Base-by-base conservation (phyloP, 2,329 filamentous ascomycete species). In the Byssothecium circinans region DNA sequence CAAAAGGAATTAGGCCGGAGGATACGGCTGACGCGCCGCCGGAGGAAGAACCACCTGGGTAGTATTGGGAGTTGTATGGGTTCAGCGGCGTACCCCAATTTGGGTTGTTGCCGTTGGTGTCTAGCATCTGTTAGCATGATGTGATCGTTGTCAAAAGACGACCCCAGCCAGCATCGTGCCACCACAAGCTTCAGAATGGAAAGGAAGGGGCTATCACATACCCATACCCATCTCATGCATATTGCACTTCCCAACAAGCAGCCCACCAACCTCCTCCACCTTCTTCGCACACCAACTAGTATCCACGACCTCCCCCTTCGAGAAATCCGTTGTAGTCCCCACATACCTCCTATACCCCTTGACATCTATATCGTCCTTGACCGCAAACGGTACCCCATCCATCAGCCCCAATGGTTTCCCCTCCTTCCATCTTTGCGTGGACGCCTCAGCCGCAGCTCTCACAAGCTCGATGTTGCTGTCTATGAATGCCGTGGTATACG, bases 91-190 rank as follows among this genome's bases (percentile, higher is more conserved):
- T 90, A 30, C 89, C 89, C 64, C 82, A 85, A 32, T 77, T 78
- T 5, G 84, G 81, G 62, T 95, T 95, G 68, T 90, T 90, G 54
- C 91, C 91, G n/a, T 81, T 91, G 0, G 87, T 89, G 61, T 94
- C 87, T 74, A 50, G 14, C 6, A 2, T 12, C 4, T 22, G 37
- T 52, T 12, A 52, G 41, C 38, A 12, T 7, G 12, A 20, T 37
- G 10, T 27, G 18, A 23, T n/a, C n/a, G n/a, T n/a, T n/a, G n/a
- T n/a, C n/a, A n/a, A n/a, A n/a, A n/a, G n/a, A n/a, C n/a, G n/a
- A n/a, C n/a, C n/a, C n/a, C n/a, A n/a, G n/a, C n/a, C n/a, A n/a
- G n/a, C n/a, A n/a, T n/a, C 30, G n/a, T 41, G 2, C n/a, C n/a
- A 15, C n/a, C 17, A 3, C 33, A 22, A 19, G 8, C 35, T 39